Evolutionary conservation across 2,329 filamentous ascomycete genomes (phyloP).

Genomic region (Phialophora tarda): DNA sequence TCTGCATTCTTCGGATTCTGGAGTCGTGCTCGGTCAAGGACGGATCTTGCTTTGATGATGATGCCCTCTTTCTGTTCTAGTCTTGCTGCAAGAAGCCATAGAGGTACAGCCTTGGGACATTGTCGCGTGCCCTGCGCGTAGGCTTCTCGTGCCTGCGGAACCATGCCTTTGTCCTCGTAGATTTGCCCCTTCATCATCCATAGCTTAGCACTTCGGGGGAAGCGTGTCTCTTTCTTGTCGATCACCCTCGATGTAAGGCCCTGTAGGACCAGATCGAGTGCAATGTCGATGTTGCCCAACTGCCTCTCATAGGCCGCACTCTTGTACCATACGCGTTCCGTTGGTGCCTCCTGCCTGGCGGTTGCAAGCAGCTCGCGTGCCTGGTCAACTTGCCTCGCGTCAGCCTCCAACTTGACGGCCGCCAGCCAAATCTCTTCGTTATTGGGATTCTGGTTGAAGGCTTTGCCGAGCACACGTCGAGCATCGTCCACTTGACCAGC

Average conservation of each 20-base stretch:
- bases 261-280: constrained; percentile 84
- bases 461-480: constrained; percentile 79
- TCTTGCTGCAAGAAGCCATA: constrained; percentile 88
- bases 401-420: constrained; percentile 93
- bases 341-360: constrained; percentile 86
- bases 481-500: constrained; percentile 86
- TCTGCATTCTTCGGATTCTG: constrained; percentile 83
- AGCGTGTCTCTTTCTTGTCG: constrained; percentile 67
- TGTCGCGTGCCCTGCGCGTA: constrained; percentile 87
- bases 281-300: constrained; percentile 75
- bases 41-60: constrained; percentile 87
- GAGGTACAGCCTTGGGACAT: constrained; percentile 78
- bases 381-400: constrained; percentile 80
- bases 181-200: constrained; percentile 99
- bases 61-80: constrained; percentile 85
- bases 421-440: constrained; percentile 98
- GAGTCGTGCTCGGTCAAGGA: constrained; percentile 87
- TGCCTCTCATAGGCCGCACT: constrained; percentile 92
- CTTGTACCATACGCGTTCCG: constrained; percentile 97
- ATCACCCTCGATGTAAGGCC: constrained; percentile 52
- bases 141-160: constrained; percentile 84
- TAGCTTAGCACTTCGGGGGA: constrained; percentile 83
- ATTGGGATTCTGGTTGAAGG: constrained; percentile 93
- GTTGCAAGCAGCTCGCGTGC: constrained; percentile 80
- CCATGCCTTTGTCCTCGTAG: constrained; percentile 81